A percentile compares a stretch with the other conserved stretches of the same genome.
phyloP scores from a whole-genome alignment of 2,329 filamentous ascomycete species.

The Epichloe hybrida region DNA sequence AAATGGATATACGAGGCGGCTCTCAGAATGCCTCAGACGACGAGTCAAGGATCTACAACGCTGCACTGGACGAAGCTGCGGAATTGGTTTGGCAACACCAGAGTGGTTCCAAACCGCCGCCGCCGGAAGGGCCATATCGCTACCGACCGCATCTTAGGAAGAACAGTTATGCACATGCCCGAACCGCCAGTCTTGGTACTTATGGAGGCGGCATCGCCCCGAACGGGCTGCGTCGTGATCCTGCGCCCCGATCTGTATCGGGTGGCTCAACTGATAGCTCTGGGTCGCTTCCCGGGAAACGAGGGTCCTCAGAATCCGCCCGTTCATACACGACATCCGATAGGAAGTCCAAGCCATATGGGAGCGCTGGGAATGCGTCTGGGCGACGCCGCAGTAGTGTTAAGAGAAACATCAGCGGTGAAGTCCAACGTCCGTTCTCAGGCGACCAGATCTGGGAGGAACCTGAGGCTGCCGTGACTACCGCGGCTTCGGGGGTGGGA shows the following conservation, averaged over 20 bases:
- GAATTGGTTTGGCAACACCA: slow-evolving; percentile 69
- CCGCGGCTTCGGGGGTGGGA: slow-evolving; percentile 10
- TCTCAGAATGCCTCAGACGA: slow-evolving; percentile 24
- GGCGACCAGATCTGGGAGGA: slow-evolving; percentile 85
- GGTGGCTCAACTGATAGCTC: slow-evolving; percentile 39
- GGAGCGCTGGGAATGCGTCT: slow-evolving; percentile 23
- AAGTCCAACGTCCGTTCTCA: slow-evolving; percentile 53
- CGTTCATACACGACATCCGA: slow-evolving; percentile 8
- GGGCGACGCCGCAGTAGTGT: slow-evolving; percentile 49
- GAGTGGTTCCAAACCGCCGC: slow-evolving; percentile 34
- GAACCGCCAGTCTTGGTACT: slow-evolving; percentile 43
- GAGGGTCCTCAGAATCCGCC: slow-evolving; percentile 13
- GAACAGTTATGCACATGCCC: slow-evolving; percentile 57
- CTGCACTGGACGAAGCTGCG: slow-evolving; percentile 63
- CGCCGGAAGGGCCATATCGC: slow-evolving; percentile 47
- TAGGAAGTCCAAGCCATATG: slow-evolving; percentile 26
- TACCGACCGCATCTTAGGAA: slow-evolving; percentile 58
- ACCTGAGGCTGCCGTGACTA: slow-evolving; percentile 35
- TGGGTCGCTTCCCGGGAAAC: slow-evolving; percentile 20
- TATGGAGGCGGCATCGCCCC: slow-evolving; percentile 26
- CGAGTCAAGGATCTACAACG: slow-evolving; percentile 53
- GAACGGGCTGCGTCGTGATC: slow-evolving; percentile 31
- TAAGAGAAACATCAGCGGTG: slow-evolving; percentile 58
- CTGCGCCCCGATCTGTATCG: slow-evolving; percentile 32
- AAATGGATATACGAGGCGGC: slow-evolving; percentile 46